These are phyloP conservation scores for Colletotrichum tropicicola DNA, from an alignment of 2,329 filamentous ascomycete species.

Conservation along the genomic window DNA sequence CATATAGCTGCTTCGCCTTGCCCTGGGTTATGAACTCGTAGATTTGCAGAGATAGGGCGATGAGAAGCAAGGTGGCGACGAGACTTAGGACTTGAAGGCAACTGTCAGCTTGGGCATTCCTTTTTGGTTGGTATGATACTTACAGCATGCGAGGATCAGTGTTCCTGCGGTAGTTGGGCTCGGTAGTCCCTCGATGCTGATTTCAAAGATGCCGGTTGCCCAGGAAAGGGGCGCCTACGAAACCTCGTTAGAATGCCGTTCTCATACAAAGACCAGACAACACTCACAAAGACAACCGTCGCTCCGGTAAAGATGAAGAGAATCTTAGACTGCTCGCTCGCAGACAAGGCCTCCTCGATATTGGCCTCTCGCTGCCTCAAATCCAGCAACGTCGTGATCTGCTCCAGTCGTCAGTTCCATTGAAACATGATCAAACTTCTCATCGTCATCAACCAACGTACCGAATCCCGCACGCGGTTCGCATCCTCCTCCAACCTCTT, in stretches of 20 bases:
- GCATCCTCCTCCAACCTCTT: constrained; percentile 30
- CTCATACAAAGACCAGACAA: rapidly evolving
- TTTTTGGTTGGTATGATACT: not conserved
- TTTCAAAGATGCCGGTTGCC: constrained; percentile 29
- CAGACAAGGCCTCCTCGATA: constrained; percentile 31
- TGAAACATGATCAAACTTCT: not conserved
- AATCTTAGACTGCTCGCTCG: constrained; percentile 33
- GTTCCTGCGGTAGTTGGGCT: constrained; percentile 12
- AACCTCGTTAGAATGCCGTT: not conserved
- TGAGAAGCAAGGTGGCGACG: constrained; percentile 22
- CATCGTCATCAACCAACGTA: not conserved
- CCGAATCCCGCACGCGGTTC: constrained; percentile 27
- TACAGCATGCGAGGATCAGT: constrained; percentile 20
- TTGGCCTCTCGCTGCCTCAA: constrained; percentile 31
- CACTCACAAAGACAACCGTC: constrained; percentile 28
- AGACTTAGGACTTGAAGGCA: constrained; percentile 17
- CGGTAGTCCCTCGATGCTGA: constrained; percentile 11
- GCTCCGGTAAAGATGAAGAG: constrained; percentile 32
- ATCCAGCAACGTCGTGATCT: constrained; percentile 31
- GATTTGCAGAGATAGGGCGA: constrained; percentile 23
- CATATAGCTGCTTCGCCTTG: not conserved
- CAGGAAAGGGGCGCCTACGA: constrained; percentile 20
- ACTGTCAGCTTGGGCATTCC: not conserved
- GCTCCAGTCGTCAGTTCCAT: not conserved
- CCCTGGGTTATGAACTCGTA: constrained; percentile 26